Base-by-base conservation (phyloP, 306 rosid genomes). In the Castanea mollissima region DNA sequence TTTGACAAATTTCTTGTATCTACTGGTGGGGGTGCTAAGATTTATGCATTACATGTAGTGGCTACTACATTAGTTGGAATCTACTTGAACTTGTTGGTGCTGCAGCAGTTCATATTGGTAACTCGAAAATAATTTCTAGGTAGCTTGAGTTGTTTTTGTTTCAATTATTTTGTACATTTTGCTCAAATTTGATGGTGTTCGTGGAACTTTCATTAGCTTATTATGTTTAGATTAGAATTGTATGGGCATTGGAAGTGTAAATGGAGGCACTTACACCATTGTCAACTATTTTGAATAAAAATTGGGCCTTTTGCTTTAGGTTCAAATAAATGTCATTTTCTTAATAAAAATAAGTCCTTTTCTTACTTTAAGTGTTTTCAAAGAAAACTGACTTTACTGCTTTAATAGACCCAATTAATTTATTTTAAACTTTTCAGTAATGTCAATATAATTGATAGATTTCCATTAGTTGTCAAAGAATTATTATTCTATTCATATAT, bases 361-460 rank as follows among this genome's bases (percentile, higher is more conserved):
- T 34, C 27, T 35, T 3, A 8, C 27, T 67, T 67, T 27, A 19
- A 16, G 52, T 67, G 49, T 67, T 72, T 52, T 21, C 9, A 44
- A 21, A 15, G 58, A 20, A 16, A 35, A n/a, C 56, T 75, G 20
- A 18, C 4, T 63, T 78, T 58, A 16, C 23, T 55, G 41, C 55
- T n/a, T 38, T 46, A 55, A 46, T 72, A 21, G 57, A 72, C 29
- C 27, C 46, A 38, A 27, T 73, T 62, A 77, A 78, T 55, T 71
- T 38, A 16, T 76, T 76, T 65, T 1, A 4, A 63, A 27, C 31
- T 27, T 63, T 63, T 27, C 69, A 27, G 35, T 29, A 29, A 59
- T 23, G 7, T 63, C 6, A 63, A 63, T 27, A 16, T 65, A 65
- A 21, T 32, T 29, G 71, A 32, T 32, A 32, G 11, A 18, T 67